Evolutionary conservation across 805 yeast species (phyloP).

Genomic region (Lipomyces yamanashiensis): DNA sequence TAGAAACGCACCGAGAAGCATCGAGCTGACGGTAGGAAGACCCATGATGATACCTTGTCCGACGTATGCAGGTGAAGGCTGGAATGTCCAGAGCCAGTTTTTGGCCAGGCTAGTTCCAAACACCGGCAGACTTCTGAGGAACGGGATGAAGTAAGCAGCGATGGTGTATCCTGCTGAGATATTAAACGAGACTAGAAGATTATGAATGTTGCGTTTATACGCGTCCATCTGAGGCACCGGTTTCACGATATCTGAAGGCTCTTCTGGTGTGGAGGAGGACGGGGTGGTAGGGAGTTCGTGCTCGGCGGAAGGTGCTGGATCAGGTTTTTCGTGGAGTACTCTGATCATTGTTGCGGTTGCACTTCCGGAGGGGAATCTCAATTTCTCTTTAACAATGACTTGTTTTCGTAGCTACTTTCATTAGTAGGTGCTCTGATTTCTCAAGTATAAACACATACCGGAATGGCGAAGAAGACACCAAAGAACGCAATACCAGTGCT

Average conservation of each 20-base stretch:
- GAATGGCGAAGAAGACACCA: slow-evolving; percentile 94
- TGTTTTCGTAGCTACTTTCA: slow-evolving; percentile 64
- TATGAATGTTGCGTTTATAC: slow-evolving; percentile 58
- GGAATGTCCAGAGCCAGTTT: slow-evolving; percentile 80
- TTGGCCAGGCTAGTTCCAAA: slow-evolving; percentile 70
- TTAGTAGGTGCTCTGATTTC: too few species aligned
- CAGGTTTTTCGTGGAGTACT: slow-evolving; percentile 72
- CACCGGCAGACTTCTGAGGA: slow-evolving; percentile 68
- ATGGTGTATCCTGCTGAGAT: slow-evolving; percentile 77
- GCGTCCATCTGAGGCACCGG: slow-evolving; percentile 32
- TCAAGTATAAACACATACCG: slow-evolving; percentile 45
- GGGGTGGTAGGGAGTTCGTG: slow-evolving; percentile 26
- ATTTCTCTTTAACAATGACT: slow-evolving; percentile 82
- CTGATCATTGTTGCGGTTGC: slow-evolving; percentile 94
- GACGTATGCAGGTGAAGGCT: slow-evolving; percentile 95
- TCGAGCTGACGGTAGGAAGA: slow-evolving; percentile 81
- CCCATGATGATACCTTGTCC: slow-evolving; percentile 99
- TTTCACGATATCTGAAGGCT: slow-evolving; percentile 18
- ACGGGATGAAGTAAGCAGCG: slow-evolving; percentile 72
- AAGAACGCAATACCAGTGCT: slow-evolving; percentile 85
- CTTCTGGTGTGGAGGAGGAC: not conserved
- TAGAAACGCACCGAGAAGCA: slow-evolving; percentile 84
- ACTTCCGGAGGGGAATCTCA: slow-evolving; percentile 92
- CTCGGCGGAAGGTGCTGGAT: slow-evolving; percentile 19
- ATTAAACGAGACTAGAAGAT: slow-evolving; percentile 63